Percentiles rank a stretch among this genome's conserved stretches.
phyloP scores from a whole-genome alignment of 257 asterid species.

The Rhazya stricta region DNA sequence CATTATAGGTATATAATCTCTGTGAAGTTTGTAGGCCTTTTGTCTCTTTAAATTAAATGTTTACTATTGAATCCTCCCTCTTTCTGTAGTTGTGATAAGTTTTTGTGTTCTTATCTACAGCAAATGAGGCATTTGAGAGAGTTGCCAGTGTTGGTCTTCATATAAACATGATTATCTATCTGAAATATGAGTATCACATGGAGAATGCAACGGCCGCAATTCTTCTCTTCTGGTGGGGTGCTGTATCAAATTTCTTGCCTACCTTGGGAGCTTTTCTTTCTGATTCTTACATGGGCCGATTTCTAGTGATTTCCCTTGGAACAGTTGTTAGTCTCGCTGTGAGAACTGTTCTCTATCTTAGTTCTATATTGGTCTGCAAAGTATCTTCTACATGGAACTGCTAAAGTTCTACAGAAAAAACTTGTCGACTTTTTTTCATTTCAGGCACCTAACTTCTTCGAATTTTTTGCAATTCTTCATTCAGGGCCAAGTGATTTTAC shows the following conservation, averaged over 20 bases:
- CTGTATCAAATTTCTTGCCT: conserved; percentile 59
- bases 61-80: not conserved
- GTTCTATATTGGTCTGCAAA: not conserved
- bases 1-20: conserved; percentile 42
- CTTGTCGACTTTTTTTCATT: not conserved
- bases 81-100: not conserved
- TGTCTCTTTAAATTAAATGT: too few species aligned
- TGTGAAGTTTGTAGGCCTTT: not conserved
- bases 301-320: conserved; percentile 45
- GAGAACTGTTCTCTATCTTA: conserved; percentile 4
- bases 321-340: conserved; percentile 43
- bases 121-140: conserved; percentile 74
- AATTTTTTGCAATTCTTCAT: not conserved
- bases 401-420: not conserved
- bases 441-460: not conserved
- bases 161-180: conserved; percentile 57
- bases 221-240: conserved; percentile 54
- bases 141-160: conserved; percentile 59
- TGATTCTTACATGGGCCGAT: conserved; percentile 76
- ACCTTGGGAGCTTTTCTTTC: conserved; percentile 73
- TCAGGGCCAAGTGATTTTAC: conserved; percentile 45
- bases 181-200: conserved; percentile 43
- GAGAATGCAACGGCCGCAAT: conserved; percentile 39
- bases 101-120: conserved; percentile 23
- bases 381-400: not conserved